Evolutionary conservation across 768 basidiomycete genomes (phyloP), one percentile per base, ranked within the genome.

Genomic region (Tulasnella sp.): DNA sequence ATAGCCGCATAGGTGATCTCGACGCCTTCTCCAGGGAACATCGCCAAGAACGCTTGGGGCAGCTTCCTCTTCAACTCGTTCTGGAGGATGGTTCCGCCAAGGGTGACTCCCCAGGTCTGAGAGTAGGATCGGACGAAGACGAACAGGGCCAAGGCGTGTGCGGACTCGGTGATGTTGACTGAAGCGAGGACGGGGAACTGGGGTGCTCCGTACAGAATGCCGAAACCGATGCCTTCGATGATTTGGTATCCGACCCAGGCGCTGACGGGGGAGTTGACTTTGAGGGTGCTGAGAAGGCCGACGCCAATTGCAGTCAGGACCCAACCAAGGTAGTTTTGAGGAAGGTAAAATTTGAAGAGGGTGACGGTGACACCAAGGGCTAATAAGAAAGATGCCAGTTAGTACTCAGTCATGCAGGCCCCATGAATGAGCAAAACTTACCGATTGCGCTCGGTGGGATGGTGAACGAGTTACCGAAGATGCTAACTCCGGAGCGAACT

Each of bases 41-140:
- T 36, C 3, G 80, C 74, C 21, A 84, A 40, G 75, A 89, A 88
- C 1, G 82, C 84, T 5, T 80, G 56, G 0, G 90, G 89, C 0
- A 92, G 86, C 0, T 81, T 82, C 42, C 82, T 84, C 12, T 83
- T 82, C 19, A 91, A 86, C 76, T 87, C 80, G 83, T 90, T 91
- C 81, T 89, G 88, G 9, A 91, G 85, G 68, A 91, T 85, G 0
- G 88, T 86, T 18, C 85, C 85, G 1, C 88, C 87, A 8, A 76
- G 40, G 36, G 27, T 38, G 44, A 76, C n/a, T 7, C 42, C 75
- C 40, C 19, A 48, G 27, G 21, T 48, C 8, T 68, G 52, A 31
- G 58, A n/a, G 52, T 85, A 84, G 5, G 82, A 82, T 71, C 85
- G 85, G 71, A 84, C 82, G 82, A 85, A 81, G 39, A 71, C 72